phyloP scores from a whole-genome alignment of 2,329 filamentous ascomycete genomes.

The Endoconidiophora polonica region DNA sequence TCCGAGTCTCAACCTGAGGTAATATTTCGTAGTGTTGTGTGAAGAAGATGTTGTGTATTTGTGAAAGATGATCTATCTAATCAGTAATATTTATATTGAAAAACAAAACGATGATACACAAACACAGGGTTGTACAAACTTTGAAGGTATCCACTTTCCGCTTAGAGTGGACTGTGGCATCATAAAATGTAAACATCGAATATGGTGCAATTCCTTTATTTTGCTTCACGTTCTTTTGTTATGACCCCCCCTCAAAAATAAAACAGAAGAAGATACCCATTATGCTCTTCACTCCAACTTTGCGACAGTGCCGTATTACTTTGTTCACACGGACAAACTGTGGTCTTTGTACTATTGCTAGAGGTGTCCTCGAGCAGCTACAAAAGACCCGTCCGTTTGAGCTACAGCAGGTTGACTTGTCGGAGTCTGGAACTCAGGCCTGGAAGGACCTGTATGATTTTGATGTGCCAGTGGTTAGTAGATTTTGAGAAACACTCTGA shows the following conservation, averaged over 20 bases:
- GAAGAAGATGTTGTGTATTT: too few relatives aligned
- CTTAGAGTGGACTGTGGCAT: neutral
- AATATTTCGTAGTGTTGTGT: too few relatives aligned
- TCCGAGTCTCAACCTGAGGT: too few relatives aligned
- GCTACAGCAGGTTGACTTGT: slow-evolving; percentile 54
- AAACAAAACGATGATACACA: too few relatives aligned
- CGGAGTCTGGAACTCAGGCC: slow-evolving; percentile 40
- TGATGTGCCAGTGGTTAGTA: slow-evolving; percentile 59
- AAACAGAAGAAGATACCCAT: neutral
- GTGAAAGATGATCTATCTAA: too few relatives aligned
- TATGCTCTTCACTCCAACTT: slow-evolving; percentile 35
- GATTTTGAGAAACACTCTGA: neutral
- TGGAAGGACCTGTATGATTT: slow-evolving; percentile 68
- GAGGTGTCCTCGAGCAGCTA: slow-evolving; percentile 40
- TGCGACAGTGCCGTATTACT: slow-evolving; percentile 49
- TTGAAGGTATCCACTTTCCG: neutral
- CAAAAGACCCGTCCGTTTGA: slow-evolving; percentile 39
- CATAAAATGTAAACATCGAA: neutral
- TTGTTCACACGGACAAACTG: slow-evolving; percentile 60
- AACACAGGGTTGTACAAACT: neutral
- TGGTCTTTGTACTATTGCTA: slow-evolving; percentile 52
- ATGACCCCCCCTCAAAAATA: neutral
- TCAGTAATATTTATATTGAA: too few relatives aligned
- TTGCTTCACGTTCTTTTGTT: too few relatives aligned
- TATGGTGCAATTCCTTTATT: neutral